phyloP scores from a whole-genome alignment of 148 eudicot genomes.

The Chenopodium formosanum region DNA sequence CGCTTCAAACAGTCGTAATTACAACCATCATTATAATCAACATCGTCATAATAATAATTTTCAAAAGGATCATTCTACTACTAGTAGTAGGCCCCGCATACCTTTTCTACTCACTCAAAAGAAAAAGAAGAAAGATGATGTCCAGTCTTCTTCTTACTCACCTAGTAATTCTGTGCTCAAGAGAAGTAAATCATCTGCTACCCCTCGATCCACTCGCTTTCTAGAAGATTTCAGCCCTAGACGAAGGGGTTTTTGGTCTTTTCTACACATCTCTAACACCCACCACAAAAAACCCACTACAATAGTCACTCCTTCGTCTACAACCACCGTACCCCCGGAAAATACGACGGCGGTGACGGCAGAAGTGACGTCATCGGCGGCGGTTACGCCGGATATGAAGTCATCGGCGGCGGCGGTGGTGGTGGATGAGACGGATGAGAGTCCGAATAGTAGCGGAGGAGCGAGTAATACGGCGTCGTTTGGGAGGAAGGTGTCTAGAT shows the following conservation, averaged over 20 bases:
- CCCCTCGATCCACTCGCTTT: constrained; percentile 38
- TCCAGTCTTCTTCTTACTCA: not conserved
- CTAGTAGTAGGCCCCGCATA: constrained; percentile 34
- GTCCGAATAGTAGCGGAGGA: constrained; percentile 36
- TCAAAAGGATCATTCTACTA: not conserved
- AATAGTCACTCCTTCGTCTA: too few relatives aligned
- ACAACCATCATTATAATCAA: not conserved
- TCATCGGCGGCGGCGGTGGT: constrained; percentile 5
- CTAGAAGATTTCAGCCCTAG: constrained; percentile 36
- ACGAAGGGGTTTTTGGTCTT: constrained; percentile 71
- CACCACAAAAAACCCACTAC: constrained; percentile 2
- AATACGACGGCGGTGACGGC: too few relatives aligned
- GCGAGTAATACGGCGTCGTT: constrained; percentile 34
- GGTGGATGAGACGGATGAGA: constrained; percentile 47
- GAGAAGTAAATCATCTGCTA: constrained; percentile 68
- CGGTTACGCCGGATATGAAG: too few relatives aligned
- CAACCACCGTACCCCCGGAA: not conserved
- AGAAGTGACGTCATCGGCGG: too few relatives aligned
- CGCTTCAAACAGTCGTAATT: constrained; percentile 2
- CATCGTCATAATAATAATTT: not conserved
- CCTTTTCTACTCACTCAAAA: constrained; percentile 49
- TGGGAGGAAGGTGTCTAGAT: constrained; percentile 68
- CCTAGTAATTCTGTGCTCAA: constrained; percentile 32
- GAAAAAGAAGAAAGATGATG: constrained; percentile 34
- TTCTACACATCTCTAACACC: constrained; percentile 33